Base-by-base conservation (phyloP, 257 asterid species). In the Dorcoceras hygrometricum region DNA sequence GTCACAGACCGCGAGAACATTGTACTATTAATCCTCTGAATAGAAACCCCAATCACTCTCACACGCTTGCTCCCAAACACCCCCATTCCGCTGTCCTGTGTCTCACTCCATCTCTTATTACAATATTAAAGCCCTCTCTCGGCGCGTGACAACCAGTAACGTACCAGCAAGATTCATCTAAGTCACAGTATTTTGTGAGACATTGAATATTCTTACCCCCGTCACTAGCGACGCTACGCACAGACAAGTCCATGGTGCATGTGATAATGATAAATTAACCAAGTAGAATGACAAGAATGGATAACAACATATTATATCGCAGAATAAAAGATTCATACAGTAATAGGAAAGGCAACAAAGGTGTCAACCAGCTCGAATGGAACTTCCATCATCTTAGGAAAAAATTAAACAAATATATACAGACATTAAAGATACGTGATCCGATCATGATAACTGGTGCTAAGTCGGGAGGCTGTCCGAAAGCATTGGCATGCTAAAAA, bases 11-110 rank as follows among this genome's bases (percentile, higher is more conserved):
- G 8, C 63, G 43, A 51, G 66, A 65, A 57, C 81, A 57, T 76
- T 76, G 77, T 76, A 76, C 78, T 67, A 63, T 73, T 71, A 28
- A 51, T 34, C 50, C 84, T 53, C 57, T 11, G 11, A 29, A 59
- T 48, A 23, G 56, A 71, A 67, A 39, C 53, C 53, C 16, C 53
- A 1, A 16, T 46, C 20, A 46, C 53, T 46, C 8, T 20, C 53
- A 46, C 53, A 46, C 53, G 53, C 53, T 46, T 46, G 53, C 53
- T 46, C 53, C 53, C 8, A 14, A 14, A 39, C 20, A 4, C 53
- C 20, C 20, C 20, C 20, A 46, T 16, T 12, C 20, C 53, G n/a
- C n/a, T n/a, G n/a, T n/a, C n/a, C n/a, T n/a, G n/a, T n/a, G n/a
- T n/a, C 53, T 43, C 2, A 10, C 2, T 5, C 34, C 34, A 6